Evolutionary conservation across 306 rosid genomes (phyloP), one percentile per base, ranked within the genome.

Genomic region (Sechiopsis laciniata): DNA sequence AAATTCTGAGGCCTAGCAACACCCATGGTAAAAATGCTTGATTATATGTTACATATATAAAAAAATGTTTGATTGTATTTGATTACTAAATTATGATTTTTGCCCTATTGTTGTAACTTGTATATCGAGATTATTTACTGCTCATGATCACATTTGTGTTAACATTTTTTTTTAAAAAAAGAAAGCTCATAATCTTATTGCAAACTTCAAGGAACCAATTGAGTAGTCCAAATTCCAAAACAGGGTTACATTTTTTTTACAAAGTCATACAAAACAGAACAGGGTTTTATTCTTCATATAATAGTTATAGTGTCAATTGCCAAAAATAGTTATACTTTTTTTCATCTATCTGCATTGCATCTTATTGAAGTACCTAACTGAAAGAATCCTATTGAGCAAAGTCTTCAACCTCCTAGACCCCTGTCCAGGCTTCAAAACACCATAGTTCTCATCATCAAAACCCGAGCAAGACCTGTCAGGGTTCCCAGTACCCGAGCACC

Each of bases 331-430:
- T 0, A 6, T 5, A 37, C 8, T 10, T 48, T 48, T 48, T 10
- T 45, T 3, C 3, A 61, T 74, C 83, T 80, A 91, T 87, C 79
- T 82, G 87, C 97, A 92, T 74, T 85, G 96, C 75, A 80, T 89
- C 72, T 74, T 88, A 26, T 42, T 82, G 65, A 75, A 80, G 45
- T 74, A 81, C 78, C 84, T 84, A 22, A 77, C 72, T 22, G 83
- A 79, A 8, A 86, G 53, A 72, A 82, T 67, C 55, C 82, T 88
- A n/a, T 72, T 75, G 15, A 92, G 82, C 75, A 82, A 42, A 69
- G 71, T 79, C 56, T 82, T 88, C 0, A 92, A 67, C 86, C 89
- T 90, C 83, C 90, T 84, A 59, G 96, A 84, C 19, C 88, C 90
- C 0, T 82, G 76, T 55, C 97, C 91, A 15, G 93, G 95, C 29